Percentiles rank a stretch among this genome's conserved stretches.
These are phyloP conservation scores for Hypomyces rosellus DNA, from an alignment of 2,329 filamentous ascomycete genomes.

Conservation along the genomic window DNA sequence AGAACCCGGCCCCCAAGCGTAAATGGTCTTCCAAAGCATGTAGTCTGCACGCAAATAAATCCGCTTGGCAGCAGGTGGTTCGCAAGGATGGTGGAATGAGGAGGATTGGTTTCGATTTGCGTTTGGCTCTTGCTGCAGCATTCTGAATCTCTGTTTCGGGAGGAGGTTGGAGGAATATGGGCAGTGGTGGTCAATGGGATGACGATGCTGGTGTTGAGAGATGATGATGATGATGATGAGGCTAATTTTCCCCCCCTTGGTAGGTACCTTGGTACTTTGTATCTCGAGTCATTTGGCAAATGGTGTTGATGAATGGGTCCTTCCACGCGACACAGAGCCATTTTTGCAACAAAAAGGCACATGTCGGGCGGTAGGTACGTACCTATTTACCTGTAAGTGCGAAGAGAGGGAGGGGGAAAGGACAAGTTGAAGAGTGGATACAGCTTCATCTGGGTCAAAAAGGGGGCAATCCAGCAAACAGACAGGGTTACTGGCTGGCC, in stretches of 20 bases:
- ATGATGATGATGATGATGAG: too few species aligned
- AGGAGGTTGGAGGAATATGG: too few species aligned
- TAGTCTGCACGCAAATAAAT: neutral
- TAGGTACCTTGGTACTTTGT: neutral
- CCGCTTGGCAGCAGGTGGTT: neutral
- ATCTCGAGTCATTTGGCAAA: neutral
- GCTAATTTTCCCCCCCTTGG: neutral
- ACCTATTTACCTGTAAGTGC: neutral
- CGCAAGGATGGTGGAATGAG: neutral
- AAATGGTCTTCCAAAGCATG: neutral
- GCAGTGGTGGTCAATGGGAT: too few species aligned
- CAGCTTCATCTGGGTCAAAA: too few species aligned
- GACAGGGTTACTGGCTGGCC: too few species aligned
- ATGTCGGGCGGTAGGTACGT: neutral
- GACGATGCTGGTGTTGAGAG: too few species aligned
- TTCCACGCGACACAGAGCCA: neutral
- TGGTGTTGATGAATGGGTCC: neutral
- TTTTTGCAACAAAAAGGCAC: neutral
- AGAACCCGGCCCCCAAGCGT: neutral
- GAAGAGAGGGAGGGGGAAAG: neutral
- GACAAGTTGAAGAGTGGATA: neutral
- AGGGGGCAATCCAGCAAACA: too few species aligned
- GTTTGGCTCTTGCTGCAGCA: too few species aligned
- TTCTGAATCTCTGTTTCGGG: too few species aligned
- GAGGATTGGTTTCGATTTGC: too few species aligned